Evolutionary conservation across 75 land plant species (phyloP), one percentile per base, ranked within the genome.

Genomic region (Picea sitchensis): DNA sequence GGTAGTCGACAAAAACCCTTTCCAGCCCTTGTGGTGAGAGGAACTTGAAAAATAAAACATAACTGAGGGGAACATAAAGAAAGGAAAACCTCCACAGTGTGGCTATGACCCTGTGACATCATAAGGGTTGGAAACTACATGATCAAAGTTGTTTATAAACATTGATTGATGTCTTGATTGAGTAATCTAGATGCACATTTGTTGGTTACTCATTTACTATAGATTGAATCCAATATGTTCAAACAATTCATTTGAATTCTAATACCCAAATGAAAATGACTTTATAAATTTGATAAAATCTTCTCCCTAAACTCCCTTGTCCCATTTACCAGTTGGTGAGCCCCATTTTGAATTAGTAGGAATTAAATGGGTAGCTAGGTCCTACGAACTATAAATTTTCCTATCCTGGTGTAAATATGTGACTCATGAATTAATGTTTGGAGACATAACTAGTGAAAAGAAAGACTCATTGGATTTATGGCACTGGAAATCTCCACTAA

Each of bases 291-390:
- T 92, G 82, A 73, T 80, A 31, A 88, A 77, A 47, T 89, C 91
- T 13, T 91, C 88, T 56, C 90, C 82, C 59, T 87, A 87, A 13
- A 90, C 68, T 14, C 92, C 91, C 94, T 91, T 89, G 73, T 92
- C 90, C 58, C 84, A 65, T 76, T 88, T 92, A 11, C 94, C 94
- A 75, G 67, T 84, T 12, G 94, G 94, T 38, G 90, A 89, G 54
- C 90, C 81, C 94, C 91, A 92, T 38, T 88, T 85, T 0, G 90
- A 82, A 15, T 79, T 14, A 14, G 26, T 32, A 26, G 58, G 15
- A 38, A 51, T 15, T 4, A 61, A 8, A 7, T 72, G 73, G 34
- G 58, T 51, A 23, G 84, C 81, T 23, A 76, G 77, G 59, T 85
- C 87, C 68, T 23, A 7, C 75, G 76, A 67, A 64, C 81, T 79